Conservation (phyloP, 495 filamentous ascomycete genomes). For the Sabuloglossum arenarium region DNA sequence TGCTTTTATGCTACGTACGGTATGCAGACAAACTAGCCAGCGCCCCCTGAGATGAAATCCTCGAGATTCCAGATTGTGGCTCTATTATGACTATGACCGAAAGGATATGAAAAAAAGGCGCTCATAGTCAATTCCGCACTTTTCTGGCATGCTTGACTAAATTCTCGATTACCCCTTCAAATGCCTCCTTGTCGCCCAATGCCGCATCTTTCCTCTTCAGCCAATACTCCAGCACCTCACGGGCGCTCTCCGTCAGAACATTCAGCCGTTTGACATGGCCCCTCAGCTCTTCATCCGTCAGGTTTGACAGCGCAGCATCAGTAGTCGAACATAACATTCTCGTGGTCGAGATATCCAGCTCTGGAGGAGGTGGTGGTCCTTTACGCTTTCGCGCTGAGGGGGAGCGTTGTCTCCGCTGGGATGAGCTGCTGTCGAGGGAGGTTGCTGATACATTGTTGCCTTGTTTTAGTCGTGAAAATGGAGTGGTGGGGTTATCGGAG, state of each 20-base stretch:
- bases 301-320: constrained; percentile 51
- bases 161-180: constrained; percentile 96
- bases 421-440: constrained; percentile 27
- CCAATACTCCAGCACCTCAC: constrained; percentile 75
- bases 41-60: too few species aligned
- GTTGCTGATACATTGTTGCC: constrained; percentile 32
- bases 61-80: too few species aligned
- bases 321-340: constrained; percentile 65
- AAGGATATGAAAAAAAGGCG: neutral
- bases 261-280: constrained; percentile 53
- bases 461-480: constrained; percentile 23
- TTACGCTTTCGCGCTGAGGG: constrained; percentile 19
- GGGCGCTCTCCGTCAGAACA: constrained; percentile 42
- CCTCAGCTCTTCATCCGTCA: constrained; percentile 55
- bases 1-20: too few species aligned
- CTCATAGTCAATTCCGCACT: constrained; percentile 40
- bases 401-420: neutral
- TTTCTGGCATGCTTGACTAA: constrained; percentile 87
- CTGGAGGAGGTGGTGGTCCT: constrained; percentile 44
- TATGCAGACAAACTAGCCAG: too few species aligned
- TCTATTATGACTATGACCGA: too few species aligned
- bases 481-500: constrained; percentile 26
- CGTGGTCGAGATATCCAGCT: constrained; percentile 59
- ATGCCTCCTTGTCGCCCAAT: constrained; percentile 77
- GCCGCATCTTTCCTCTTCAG: constrained; percentile 63